Percentiles rank a stretch among this genome's conserved stretches.
Conservation (phyloP, 169 alveolate species). For the Plasmodium adleri region DNA sequence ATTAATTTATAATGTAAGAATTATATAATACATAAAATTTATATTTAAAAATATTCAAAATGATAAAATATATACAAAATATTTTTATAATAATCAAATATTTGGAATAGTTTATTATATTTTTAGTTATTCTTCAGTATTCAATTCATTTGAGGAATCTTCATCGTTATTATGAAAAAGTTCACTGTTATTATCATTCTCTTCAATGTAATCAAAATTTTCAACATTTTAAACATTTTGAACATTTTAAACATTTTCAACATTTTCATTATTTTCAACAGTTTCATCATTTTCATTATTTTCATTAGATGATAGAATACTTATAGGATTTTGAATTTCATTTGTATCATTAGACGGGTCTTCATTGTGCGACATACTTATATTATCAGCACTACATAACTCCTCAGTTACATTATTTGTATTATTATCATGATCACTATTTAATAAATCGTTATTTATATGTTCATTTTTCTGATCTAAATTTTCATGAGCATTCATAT, state of each 20-base stretch:
- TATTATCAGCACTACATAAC: not conserved
- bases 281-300: constrained; percentile 15
- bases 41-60: too few relatives aligned
- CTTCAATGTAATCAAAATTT: not conserved
- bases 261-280: constrained; percentile 1
- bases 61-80: too few relatives aligned
- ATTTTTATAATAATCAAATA: too few relatives aligned
- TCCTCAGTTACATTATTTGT: not conserved
- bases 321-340: constrained; percentile 7
- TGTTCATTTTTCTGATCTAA: not conserved
- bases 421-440: not conserved
- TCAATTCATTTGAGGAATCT: not conserved
- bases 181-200: too few relatives aligned
- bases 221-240: not conserved
- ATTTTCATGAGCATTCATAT: not conserved
- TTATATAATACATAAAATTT: too few relatives aligned
- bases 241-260: not conserved
- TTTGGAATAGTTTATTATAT: too few relatives aligned
- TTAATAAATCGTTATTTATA: not conserved
- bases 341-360: not conserved
- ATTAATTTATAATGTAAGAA: too few relatives aligned
- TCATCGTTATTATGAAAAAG: too few relatives aligned
- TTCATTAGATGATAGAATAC: constrained; percentile 40
- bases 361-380: not conserved
- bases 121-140: not conserved